Evolutionary conservation across 164 flowering plant genomes (phyloP).

Genomic region (Kingdonia uniflora): DNA sequence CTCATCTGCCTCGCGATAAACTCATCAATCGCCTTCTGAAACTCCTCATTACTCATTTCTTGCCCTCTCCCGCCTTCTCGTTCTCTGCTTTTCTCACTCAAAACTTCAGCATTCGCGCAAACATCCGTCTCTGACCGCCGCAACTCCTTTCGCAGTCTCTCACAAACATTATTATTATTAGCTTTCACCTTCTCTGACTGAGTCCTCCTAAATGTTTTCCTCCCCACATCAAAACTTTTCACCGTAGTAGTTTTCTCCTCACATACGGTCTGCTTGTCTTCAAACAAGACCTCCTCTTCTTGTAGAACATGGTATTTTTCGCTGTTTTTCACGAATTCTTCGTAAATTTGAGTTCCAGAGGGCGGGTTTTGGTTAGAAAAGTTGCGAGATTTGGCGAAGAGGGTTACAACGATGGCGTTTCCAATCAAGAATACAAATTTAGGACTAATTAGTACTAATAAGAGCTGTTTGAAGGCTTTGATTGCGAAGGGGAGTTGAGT

Average conservation of each 20-base stretch:
- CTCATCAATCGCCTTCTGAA: conserved; percentile 23
- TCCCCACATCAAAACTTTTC: neutral
- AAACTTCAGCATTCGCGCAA: no score
- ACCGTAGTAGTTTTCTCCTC: conserved; percentile 3
- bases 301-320: neutral
- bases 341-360: conserved; percentile 18
- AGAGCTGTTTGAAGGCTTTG: conserved; percentile 23
- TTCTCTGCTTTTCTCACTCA: conserved; percentile 15
- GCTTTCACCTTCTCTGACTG: conserved; percentile 31
- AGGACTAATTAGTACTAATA: conserved; percentile 26
- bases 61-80: neutral
- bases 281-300: conserved; percentile 12
- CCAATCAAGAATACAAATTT: conserved; percentile 50
- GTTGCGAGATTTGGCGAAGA: conserved; percentile 45
- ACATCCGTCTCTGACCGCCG: conserved; percentile 39
- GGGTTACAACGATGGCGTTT: conserved; percentile 38
- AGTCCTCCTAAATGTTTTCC: conserved; percentile 21
- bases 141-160: conserved; percentile 12
- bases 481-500: conserved; percentile 29
- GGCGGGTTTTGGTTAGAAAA: conserved; percentile 12
- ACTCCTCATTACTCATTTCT: conserved; percentile 32
- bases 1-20: conserved; percentile 26
- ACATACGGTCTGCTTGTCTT: conserved; percentile 19
- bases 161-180: neutral
- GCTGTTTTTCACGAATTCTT: conserved; percentile 29